A percentile compares a stretch with the other conserved stretches of the same genome.
Conservation (phyloP, 2,329 filamentous ascomycete genomes). For the Talaromyces sp. region DNA sequence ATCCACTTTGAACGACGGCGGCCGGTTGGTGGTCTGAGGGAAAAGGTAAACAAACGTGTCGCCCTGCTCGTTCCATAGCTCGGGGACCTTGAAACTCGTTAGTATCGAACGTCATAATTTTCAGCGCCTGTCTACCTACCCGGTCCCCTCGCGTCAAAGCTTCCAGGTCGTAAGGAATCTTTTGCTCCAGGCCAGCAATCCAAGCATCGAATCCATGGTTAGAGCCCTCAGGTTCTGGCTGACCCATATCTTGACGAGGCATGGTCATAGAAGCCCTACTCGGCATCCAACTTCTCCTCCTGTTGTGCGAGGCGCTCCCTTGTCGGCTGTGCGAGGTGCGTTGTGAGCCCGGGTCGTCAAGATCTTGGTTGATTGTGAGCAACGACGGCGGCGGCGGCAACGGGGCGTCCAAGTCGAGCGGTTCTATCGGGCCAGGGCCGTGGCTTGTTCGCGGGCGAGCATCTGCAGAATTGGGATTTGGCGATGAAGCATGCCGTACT, state of each 20-base stretch:
- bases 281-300: slow-evolving; percentile 42
- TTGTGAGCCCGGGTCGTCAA: slow-evolving; percentile 23
- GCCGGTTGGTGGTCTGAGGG: slow-evolving; percentile 50
- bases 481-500: slow-evolving; percentile 28
- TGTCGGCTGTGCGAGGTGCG: slow-evolving; percentile 29
- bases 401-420: slow-evolving; percentile 22
- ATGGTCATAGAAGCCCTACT: slow-evolving; percentile 22
- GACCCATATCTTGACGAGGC: background rate
- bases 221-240: slow-evolving; percentile 17
- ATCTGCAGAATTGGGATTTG: slow-evolving; percentile 23
- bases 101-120: slow-evolving; percentile 2
- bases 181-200: slow-evolving; percentile 54
- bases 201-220: slow-evolving; percentile 45
- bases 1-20: slow-evolving; percentile 58
- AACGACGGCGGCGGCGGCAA: slow-evolving; percentile 38
- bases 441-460: slow-evolving; percentile 20
- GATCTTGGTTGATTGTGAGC: slow-evolving; percentile 30
- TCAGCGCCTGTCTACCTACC: slow-evolving; percentile 29
- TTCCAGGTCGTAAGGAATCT: slow-evolving; percentile 51
- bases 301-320: slow-evolving; percentile 25
- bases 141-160: slow-evolving; percentile 47
- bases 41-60: slow-evolving; percentile 61
- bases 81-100: slow-evolving; percentile 39
- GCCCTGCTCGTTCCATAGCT: slow-evolving; percentile 59
- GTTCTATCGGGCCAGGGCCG: slow-evolving; percentile 19